phyloP scores from a whole-genome alignment of 2,329 filamentous ascomycete species.

The Diaporthe sp. region DNA sequence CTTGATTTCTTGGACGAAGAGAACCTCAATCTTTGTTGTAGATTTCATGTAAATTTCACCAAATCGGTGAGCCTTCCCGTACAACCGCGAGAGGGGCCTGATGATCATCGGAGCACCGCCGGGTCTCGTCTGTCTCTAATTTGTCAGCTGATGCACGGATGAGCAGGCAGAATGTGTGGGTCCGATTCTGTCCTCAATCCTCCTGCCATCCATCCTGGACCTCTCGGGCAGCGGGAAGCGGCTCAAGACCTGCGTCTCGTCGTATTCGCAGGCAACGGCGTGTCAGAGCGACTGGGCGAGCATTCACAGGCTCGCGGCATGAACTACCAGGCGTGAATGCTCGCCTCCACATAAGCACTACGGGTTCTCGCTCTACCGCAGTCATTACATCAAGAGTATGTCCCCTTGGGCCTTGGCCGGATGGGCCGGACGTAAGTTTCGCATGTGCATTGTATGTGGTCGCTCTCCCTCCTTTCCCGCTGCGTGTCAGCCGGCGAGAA shows the following conservation, averaged over 20 bases:
- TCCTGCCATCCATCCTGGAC: neutral
- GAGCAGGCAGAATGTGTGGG: constrained; percentile 19
- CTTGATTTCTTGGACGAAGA: neutral
- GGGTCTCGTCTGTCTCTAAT: neutral
- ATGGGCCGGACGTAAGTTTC: neutral
- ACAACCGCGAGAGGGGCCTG: too few relatives aligned
- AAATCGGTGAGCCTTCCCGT: neutral
- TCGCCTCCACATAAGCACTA: neutral
- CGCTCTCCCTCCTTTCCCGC: neutral
- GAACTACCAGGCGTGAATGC: neutral
- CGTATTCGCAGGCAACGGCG: neutral
- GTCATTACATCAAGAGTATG: neutral
- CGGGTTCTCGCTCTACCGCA: neutral
- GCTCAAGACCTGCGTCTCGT: neutral
- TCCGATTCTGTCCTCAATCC: neutral
- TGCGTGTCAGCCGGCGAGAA: neutral
- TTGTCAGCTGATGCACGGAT: constrained; percentile 14
- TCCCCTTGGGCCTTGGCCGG: neutral
- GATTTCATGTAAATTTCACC: neutral
- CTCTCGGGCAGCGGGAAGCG: neutral
- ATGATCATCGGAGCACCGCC: neutral
- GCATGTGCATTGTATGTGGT: neutral
- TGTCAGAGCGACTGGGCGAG: neutral
- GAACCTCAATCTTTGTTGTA: neutral
- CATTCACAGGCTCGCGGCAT: neutral